Evolutionary conservation across 371 early-diverging fungal species (phyloP), one percentile per base, ranked within the genome.

Genomic region (Mortierella sp.): DNA sequence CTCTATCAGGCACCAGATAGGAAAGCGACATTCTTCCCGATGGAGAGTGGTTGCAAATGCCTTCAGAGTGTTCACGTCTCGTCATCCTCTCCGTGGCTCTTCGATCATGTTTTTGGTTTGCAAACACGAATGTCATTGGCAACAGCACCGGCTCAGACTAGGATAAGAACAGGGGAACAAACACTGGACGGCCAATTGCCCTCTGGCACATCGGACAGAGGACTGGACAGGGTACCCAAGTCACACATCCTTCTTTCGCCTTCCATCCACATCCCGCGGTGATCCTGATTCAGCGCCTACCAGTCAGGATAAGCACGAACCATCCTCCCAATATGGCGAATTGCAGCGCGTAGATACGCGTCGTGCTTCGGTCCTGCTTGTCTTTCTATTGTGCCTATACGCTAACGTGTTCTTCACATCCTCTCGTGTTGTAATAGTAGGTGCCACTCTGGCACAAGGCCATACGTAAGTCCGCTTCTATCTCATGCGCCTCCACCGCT

Each of bases 391-490:
- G 18, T 55, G 26, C 54, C n/a, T 34, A 10, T 10, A 41, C 16
- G 42, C 26, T 8, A 18, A 38, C 23, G 52, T 31, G 21, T n/a
- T 55, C 48, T 63, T n/a, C 34, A 12, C 21, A 5, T 31, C 48
- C 18, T 6, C 24, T 39, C 26, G 8, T 43, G 23, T 19, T 19
- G 23, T 18, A 38, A 52, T 27, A 57, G 63, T 64, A 64, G 76
- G 39, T 69, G 69, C 30, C 76, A 76, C 48, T 69, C 76, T 51
- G 69, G 76, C 28, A 69, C 69, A 57, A 69, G 70, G 49, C 70
- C 76, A 5, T 76, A 69, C 61, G 76, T 76, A 76, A 76, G 76
- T 76, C 48, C 27, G 30, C 19, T 14, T 19, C n/a, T 26, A 30
- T 48, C 39, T 24, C 21, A 14, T 18, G 45, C 14, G 14, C 45